Base-by-base conservation (phyloP, 108 stramenopile species). In the Parmales sp. region DNA sequence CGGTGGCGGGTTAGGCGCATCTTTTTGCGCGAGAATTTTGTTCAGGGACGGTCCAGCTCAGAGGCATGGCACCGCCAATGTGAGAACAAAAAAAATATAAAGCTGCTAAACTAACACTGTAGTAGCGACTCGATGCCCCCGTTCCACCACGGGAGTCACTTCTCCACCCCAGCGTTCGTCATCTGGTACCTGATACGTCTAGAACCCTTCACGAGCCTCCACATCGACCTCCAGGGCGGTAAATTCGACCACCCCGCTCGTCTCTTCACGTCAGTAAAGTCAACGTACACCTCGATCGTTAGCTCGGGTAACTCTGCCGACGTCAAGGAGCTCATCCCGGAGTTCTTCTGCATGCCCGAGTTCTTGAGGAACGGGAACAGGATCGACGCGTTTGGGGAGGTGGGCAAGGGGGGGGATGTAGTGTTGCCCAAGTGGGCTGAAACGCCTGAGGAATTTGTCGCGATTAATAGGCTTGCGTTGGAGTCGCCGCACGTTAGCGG, bases 241-340 rank as follows among this genome's bases (percentile, higher is more conserved):
- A 91, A 93, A 78, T 99, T 96, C 72, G 98, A 98, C 80, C 80
- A 90, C 4, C 86, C 98, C 1, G 98, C 98, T 78, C 87, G 98
- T 20, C 79, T 94, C 72, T 99, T 99, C 76, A 79, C 82, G 68
- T 80, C 78, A 69, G 75, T 99, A 20, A 64, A 73, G 28, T 68
- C 82, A 5, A 88, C 88, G 23, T 96, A 85, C 78, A 71, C 82
- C 1, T 91, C 89, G 19, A n/a, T n/a, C n/a, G n/a, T n/a, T n/a
- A 77, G 88, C 49, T 71, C 94, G 18, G 74, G 77, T 43, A 96
- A 96, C 70, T 88, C 90, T 51, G 93, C 95, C 9, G 98, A 99
- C 73, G 82, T 99, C 25, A 99, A 98, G 81, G 98, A 98, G 68
- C 85, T 96, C 29, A 94, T 94, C 65, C 95, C 94, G 36, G 92